Evolutionary conservation across 768 basidiomycete genomes (phyloP).

Genomic region (Hortiboletus flavorubellus): DNA sequence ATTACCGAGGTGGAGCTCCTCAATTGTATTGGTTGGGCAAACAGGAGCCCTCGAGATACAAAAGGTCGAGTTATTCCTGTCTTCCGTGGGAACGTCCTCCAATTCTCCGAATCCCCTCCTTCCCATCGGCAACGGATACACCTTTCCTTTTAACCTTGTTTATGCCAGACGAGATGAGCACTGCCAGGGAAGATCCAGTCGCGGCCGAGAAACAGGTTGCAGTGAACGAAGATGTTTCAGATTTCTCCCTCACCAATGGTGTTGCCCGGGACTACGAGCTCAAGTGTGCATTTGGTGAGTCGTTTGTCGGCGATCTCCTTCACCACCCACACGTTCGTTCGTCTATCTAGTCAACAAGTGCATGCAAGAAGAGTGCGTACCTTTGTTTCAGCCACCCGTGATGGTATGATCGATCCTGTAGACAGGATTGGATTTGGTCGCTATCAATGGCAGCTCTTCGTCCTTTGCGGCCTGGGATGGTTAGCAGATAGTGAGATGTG

Average conservation of each 20-base stretch:
- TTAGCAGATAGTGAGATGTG: conserved; percentile 42
- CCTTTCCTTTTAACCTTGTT: background rate
- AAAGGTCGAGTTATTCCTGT: conserved; percentile 2
- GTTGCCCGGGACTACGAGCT: conserved; percentile 32
- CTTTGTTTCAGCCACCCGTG: conserved; percentile 1
- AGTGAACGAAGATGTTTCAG: conserved; percentile 15
- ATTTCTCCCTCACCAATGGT: conserved; percentile 16
- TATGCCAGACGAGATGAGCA: conserved; percentile 4
- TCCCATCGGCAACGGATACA: background rate
- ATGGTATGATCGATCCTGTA: background rate
- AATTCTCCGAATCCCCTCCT: background rate
- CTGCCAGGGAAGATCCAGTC: background rate
- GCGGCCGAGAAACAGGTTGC: conserved; percentile 17
- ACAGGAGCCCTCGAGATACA: conserved; percentile 5
- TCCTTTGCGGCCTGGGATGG: conserved; percentile 48
- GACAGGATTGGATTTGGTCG: conserved; percentile 47
- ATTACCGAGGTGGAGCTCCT: background rate
- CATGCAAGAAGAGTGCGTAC: conserved; percentile 42
- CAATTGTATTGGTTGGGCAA: background rate
- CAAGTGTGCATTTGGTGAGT: conserved; percentile 33
- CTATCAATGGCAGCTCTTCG: conserved; percentile 48
- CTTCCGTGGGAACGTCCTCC: conserved; percentile 17
- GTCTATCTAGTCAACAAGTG: conserved; percentile 40
- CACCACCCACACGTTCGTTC: background rate
- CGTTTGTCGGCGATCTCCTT: background rate